phyloP scores from a whole-genome alignment of 2,329 filamentous ascomycete genomes.

The Arthrobotrys musiformis region DNA sequence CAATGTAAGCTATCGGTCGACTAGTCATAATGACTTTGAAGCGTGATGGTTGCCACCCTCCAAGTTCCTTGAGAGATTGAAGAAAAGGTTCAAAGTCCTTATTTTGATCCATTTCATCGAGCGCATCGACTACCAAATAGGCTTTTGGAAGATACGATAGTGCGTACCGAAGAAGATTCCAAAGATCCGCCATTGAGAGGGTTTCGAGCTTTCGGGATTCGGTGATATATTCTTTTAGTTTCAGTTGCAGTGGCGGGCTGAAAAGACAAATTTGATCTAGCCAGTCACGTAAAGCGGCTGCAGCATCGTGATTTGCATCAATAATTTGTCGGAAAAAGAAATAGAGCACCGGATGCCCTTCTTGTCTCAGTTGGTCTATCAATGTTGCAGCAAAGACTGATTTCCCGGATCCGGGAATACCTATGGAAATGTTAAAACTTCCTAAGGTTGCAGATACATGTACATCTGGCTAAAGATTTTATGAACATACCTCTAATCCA shows the following conservation, averaged over 20 bases:
- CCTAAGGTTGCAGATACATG: slow-evolving; percentile 59
- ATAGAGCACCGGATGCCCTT: slow-evolving; percentile 61
- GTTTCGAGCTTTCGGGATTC: background rate
- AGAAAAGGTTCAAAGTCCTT: slow-evolving; percentile 16
- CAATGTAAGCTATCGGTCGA: slow-evolving; percentile 57
- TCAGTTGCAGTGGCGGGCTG: slow-evolving; percentile 60
- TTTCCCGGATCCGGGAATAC: slow-evolving; percentile 63
- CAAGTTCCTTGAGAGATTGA: slow-evolving; percentile 17
- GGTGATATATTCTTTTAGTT: slow-evolving; percentile 55
- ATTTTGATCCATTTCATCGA: slow-evolving; percentile 28
- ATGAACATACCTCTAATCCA: slow-evolving; percentile 44
- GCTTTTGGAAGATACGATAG: slow-evolving; percentile 10
- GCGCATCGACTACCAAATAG: slow-evolving; percentile 12
- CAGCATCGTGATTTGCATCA: slow-evolving; percentile 61
- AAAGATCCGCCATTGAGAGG: background rate
- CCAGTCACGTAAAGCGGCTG: slow-evolving; percentile 62
- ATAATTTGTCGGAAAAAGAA: slow-evolving; percentile 64
- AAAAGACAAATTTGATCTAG: slow-evolving; percentile 61
- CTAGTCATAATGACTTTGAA: slow-evolving; percentile 58
- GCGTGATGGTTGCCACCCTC: slow-evolving; percentile 8
- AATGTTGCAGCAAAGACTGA: slow-evolving; percentile 61
- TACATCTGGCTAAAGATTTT: background rate
- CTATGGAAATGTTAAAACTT: slow-evolving; percentile 48
- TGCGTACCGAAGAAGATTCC: slow-evolving; percentile 12
- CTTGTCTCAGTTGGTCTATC: slow-evolving; percentile 54